Evolutionary conservation across 495 filamentous ascomycete species (phyloP).

Genomic region (Daldinia bambusicola): DNA sequence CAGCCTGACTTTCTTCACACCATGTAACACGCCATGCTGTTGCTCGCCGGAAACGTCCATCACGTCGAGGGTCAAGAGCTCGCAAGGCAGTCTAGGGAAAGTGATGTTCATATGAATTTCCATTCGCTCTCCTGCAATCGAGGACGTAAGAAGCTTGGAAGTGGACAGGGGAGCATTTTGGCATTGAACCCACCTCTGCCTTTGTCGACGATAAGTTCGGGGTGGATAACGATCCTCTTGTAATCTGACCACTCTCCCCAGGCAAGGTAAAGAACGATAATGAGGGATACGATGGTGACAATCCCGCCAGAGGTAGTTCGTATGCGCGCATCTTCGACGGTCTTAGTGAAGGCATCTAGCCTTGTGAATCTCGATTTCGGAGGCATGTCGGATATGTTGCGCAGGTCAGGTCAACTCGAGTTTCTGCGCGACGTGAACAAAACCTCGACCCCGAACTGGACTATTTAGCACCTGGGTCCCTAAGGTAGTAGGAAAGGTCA

Average conservation of each 20-base stretch:
- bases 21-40: constrained; percentile 91
- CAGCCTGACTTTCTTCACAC: constrained; percentile 88
- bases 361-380: constrained; percentile 88
- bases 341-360: constrained; percentile 98
- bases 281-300: constrained; percentile 87
- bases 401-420: constrained; percentile 18
- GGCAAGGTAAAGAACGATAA: constrained; percentile 86
- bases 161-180: constrained; percentile 21
- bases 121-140: constrained; percentile 83
- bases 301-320: constrained; percentile 97
- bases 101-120: constrained; percentile 98
- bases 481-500: constrained; percentile 7
- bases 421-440: constrained; percentile 25
- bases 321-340: constrained; percentile 96
- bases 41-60: constrained; percentile 99
- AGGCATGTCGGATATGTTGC: constrained; percentile 58
- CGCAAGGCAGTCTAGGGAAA: constrained; percentile 93
- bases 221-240: constrained; percentile 82
- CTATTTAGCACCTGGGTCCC: not conserved
- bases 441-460: not conserved
- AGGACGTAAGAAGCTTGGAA: constrained; percentile 29
- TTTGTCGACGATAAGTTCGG: constrained; percentile 96
- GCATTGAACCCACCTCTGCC: constrained; percentile 75
- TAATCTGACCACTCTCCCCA: constrained; percentile 98
- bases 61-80: constrained; percentile 94